Conservation (phyloP, 768 basidiomycete genomes). For the Clitopilus hobsonii region DNA sequence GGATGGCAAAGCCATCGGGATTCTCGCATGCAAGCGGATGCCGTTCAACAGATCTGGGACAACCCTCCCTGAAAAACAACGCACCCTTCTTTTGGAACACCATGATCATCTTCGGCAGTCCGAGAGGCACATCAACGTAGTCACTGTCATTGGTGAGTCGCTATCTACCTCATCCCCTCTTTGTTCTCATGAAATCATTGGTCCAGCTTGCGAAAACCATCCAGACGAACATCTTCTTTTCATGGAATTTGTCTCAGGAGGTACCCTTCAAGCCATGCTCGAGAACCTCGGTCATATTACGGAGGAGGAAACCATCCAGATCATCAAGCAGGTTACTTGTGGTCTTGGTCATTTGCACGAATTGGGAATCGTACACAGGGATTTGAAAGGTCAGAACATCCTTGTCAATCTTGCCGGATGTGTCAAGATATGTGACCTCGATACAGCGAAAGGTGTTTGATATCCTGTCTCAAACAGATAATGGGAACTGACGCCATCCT, state of each 20-base stretch:
- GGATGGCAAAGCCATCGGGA: too few relatives aligned
- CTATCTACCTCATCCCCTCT: too few relatives aligned
- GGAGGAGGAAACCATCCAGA: background rate
- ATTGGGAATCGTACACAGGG: background rate
- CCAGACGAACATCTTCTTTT: background rate
- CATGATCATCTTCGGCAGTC: too few relatives aligned
- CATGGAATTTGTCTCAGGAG: background rate
- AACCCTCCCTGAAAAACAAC: too few relatives aligned
- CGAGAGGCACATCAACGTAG: too few relatives aligned
- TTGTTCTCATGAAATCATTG: too few relatives aligned
- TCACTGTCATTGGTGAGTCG: too few relatives aligned
- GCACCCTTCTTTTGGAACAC: too few relatives aligned
- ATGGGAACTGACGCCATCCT: too few relatives aligned
- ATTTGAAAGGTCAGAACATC: background rate
- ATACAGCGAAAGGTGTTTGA: background rate
- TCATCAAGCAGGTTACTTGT: background rate
- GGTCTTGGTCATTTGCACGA: background rate
- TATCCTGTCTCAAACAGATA: background rate
- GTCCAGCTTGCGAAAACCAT: too few relatives aligned
- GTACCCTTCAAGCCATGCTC: background rate
- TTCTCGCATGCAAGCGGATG: too few relatives aligned
- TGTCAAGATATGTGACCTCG: background rate
- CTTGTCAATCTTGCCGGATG: background rate
- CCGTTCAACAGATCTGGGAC: too few relatives aligned
- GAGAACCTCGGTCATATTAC: background rate